Evolutionary conservation across 306 rosid species (phyloP), one percentile per base, ranked within the genome.

Genomic region (Sophora flavescens): DNA sequence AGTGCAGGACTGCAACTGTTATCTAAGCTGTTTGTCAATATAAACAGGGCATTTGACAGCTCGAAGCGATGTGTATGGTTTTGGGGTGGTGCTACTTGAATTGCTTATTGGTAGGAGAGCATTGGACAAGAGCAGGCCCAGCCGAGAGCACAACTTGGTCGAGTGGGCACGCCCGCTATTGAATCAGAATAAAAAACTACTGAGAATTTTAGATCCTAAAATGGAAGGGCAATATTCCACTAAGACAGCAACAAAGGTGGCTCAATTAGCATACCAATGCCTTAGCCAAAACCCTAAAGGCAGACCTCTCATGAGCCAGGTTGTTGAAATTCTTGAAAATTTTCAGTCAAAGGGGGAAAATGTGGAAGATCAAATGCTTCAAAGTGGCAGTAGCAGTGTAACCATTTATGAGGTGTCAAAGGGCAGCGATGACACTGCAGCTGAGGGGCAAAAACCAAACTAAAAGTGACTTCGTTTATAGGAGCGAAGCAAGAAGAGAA

Each of bases 241-340:
- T 68, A 89, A 74, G 86, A 68, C 85, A 41, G 98, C 95, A 11
- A 57, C 86, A 63, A 89, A 82, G 80, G 97, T 89, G 12, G 96
- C 96, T 15, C 89, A 80, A 65, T 75, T 93, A 76, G 96, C 98
- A 57, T 85, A 86, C 77, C 95, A 83, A 61, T 93, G 98, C 84
- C 94, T 93, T 65, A 89, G 98, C 83, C 96, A 91, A 86, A 93
- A 93, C 86, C 98, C 98, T 0, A 93, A 93, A 77, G 96, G 93
- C 28, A 86, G 98, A 73, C 98, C 98, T 26, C 93, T 88, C 16
- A 93, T 93, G 98, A 86, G 86, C 70, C 89, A 93, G 63, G 96
- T 93, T 62, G 98, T 93, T 58, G 90, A 91, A 70, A 71, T 86
- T 64, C 91, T 93, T 1, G 95, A 88, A 68, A 77, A 84, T 57